Conservation (phyloP, 306 rosid species). For the Vigna hirtella region DNA sequence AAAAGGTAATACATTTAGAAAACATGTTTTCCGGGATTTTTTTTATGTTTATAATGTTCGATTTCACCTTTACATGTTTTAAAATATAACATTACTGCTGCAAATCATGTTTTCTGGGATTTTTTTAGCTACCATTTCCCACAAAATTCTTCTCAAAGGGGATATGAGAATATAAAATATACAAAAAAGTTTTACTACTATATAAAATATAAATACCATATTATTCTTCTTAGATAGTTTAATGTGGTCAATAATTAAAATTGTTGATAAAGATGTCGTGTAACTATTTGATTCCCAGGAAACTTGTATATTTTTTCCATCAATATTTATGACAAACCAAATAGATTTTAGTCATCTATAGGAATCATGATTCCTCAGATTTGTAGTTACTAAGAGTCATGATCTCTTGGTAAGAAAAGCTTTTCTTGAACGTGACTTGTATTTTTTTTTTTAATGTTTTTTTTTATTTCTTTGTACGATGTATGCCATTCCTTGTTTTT, state of each 20-base stretch:
- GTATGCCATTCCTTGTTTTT: slow-evolving; percentile 16
- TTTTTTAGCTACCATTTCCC: too few relatives aligned
- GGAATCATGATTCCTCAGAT: background rate
- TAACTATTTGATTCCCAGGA: background rate
- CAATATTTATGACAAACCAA: background rate
- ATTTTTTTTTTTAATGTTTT: background rate
- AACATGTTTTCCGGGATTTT: too few relatives aligned
- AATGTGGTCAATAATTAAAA: background rate
- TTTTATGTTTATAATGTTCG: too few relatives aligned
- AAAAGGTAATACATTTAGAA: slow-evolving; percentile 37
- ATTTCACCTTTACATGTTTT: too few relatives aligned
- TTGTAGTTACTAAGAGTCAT: background rate
- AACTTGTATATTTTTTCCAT: background rate
- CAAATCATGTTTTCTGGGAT: too few relatives aligned
- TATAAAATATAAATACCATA: too few relatives aligned
- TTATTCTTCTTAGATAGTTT: too few relatives aligned
- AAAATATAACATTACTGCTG: too few relatives aligned
- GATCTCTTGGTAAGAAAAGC: background rate
- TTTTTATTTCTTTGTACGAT: slow-evolving; percentile 8
- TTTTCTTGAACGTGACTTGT: background rate
- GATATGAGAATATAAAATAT: background rate
- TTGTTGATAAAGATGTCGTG: background rate
- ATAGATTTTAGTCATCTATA: too few relatives aligned
- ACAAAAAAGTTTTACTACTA: too few relatives aligned
- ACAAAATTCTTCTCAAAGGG: too few relatives aligned